phyloP scores from a whole-genome alignment of 148 eudicot genomes.

The Silene conica region DNA sequence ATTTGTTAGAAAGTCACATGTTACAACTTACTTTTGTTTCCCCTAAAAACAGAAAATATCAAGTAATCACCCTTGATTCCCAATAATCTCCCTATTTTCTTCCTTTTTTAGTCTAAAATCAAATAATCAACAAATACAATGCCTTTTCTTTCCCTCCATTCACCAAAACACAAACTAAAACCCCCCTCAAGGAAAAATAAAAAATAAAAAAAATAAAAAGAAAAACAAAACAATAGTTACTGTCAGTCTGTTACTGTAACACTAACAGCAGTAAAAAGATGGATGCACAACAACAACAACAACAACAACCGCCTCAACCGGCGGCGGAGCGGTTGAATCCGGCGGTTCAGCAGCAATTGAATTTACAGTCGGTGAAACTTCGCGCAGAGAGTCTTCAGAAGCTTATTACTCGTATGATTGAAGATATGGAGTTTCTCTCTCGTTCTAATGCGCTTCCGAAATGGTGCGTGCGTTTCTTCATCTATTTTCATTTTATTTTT shows the following conservation, averaged over 20 bases:
- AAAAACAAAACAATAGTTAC: too few species aligned
- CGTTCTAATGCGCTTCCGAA: constrained; percentile 71
- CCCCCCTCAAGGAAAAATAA: too few species aligned
- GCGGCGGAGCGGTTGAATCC: constrained; percentile 68
- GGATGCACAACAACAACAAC: constrained; percentile 35
- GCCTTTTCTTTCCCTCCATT: neutral
- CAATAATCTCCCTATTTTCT: too few species aligned
- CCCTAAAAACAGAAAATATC: too few species aligned
- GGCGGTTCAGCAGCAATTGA: constrained; percentile 74
- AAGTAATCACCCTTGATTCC: too few species aligned
- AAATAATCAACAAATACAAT: too few species aligned
- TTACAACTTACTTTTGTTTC: too few species aligned
- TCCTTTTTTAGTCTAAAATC: too few species aligned
- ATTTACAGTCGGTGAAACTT: constrained; percentile 74
- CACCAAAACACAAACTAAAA: neutral
- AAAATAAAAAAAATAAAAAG: neutral
- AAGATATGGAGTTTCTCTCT: constrained; percentile 59
- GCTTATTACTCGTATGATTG: constrained; percentile 80
- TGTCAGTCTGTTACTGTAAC: neutral
- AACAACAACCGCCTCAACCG: constrained; percentile 29
- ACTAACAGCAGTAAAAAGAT: constrained; percentile 4
- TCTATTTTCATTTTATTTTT: neutral
- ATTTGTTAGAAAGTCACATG: too few species aligned
- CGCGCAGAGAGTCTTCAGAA: constrained; percentile 74
- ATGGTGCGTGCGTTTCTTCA: constrained; percentile 37